Percentiles rank a stretch among this genome's conserved stretches.
Evolutionary conservation across 805 yeast genomes (phyloP).

Genomic region (Pichia nanzhaoensis): DNA sequence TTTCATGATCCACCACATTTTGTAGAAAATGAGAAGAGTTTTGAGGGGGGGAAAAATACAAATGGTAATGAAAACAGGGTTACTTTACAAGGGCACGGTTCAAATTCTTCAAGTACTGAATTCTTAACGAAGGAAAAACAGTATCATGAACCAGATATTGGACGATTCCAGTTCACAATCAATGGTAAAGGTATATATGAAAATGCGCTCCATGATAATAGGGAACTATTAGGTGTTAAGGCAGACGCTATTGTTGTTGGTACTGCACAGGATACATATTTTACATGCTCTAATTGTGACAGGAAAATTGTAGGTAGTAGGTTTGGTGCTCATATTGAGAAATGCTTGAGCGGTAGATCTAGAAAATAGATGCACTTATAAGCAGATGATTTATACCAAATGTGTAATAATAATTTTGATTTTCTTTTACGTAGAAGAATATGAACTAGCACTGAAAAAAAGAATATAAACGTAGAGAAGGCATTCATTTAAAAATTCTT

Average conservation of each 20-base stretch:
- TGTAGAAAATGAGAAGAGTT: not conserved
- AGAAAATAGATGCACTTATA: slow-evolving; percentile 29
- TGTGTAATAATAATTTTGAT: too few relatives aligned
- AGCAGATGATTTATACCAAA: too few relatives aligned
- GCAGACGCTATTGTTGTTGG: slow-evolving; percentile 11
- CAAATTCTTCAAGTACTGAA: not conserved
- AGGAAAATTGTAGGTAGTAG: slow-evolving; percentile 86
- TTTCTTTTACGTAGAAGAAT: too few relatives aligned
- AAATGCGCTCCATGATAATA: slow-evolving; percentile 14
- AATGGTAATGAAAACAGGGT: not conserved
- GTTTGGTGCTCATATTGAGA: slow-evolving; percentile 88
- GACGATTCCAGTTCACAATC: slow-evolving; percentile 21
- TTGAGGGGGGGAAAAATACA: not conserved
- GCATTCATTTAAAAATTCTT: too few relatives aligned
- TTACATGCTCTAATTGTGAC: slow-evolving; percentile 73
- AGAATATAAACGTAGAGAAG: too few relatives aligned
- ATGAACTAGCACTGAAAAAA: too few relatives aligned
- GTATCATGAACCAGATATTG: slow-evolving; percentile 23
- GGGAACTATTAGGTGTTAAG: slow-evolving; percentile 11
- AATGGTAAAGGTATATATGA: slow-evolving; percentile 30
- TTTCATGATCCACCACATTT: slow-evolving; percentile 16
- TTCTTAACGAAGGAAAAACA: slow-evolving; percentile 1
- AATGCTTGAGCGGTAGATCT: slow-evolving; percentile 74
- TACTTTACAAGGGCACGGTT: slow-evolving; percentile 12
- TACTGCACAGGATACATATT: slow-evolving; percentile 39